These are phyloP conservation scores for Fusarium sp. DNA, from an alignment of 2,329 filamentous ascomycete species.

Conservation along the genomic window DNA sequence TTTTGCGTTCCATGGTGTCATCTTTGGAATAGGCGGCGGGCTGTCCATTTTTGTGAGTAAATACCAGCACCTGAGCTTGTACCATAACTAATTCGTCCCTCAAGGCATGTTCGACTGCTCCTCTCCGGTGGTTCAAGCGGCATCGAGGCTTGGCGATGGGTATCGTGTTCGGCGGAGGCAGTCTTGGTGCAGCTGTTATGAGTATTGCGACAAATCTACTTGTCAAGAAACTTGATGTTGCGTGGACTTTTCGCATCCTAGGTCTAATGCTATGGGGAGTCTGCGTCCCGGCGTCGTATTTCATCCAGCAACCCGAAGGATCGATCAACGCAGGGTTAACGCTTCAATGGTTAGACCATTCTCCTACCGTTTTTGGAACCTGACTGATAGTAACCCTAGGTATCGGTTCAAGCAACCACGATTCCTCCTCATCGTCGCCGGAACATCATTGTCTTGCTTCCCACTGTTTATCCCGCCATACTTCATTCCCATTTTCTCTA, in stretches of 20 bases:
- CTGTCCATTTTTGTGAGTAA: conserved; percentile 42
- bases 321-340: conserved; percentile 21
- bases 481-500: conserved; percentile 46
- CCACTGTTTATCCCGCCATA: conserved; percentile 47
- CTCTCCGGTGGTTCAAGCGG: conserved; percentile 47
- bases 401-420: conserved; percentile 46
- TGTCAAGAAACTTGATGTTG: conserved; percentile 41
- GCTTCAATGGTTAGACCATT: conserved; percentile 45
- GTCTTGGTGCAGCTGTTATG: conserved; percentile 49
- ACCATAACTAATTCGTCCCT: rapidly evolving
- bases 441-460: conserved; percentile 48
- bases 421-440: conserved; percentile 44
- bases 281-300: conserved; percentile 49
- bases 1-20: conserved; percentile 46
- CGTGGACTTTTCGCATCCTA: conserved; percentile 49
- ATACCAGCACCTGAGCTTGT: rapidly evolving
- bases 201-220: conserved; percentile 47
- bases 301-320: conserved; percentile 40
- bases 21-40: conserved; percentile 48
- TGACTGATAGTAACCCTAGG: conserved; percentile 18
- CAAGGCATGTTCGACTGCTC: conserved; percentile 45
- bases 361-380: too few relatives aligned
- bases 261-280: conserved; percentile 49
- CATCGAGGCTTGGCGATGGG: conserved; percentile 49
- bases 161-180: conserved; percentile 50